phyloP scores from a whole-genome alignment of 2,329 filamentous ascomycete genomes.

The Penicillium occitanis region DNA sequence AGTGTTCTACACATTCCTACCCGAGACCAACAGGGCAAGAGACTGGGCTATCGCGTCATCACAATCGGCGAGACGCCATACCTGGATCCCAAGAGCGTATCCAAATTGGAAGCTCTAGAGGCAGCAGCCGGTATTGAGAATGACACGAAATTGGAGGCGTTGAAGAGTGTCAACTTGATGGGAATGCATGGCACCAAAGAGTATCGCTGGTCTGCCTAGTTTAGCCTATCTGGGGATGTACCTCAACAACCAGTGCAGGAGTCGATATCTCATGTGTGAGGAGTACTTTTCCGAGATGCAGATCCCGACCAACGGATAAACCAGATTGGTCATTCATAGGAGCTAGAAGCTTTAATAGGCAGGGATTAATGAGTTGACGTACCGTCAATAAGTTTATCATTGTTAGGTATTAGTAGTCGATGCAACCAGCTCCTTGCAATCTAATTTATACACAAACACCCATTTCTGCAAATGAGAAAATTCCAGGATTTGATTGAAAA shows the following conservation, averaged over 20 bases:
- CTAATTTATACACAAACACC: background rate
- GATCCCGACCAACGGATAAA: background rate
- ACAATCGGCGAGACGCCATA: background rate
- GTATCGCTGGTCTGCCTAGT: background rate
- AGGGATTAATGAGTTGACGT: background rate
- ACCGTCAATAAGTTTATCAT: background rate
- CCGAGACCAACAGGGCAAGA: background rate
- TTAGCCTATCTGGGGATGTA: background rate
- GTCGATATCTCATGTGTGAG: too few relatives aligned
- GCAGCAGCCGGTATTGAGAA: background rate
- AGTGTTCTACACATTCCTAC: background rate
- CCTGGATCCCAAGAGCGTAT: background rate
- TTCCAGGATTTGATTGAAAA: too few relatives aligned
- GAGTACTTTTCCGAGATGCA: background rate
- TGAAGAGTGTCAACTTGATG: background rate
- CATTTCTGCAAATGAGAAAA: too few relatives aligned
- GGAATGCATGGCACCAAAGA: background rate
- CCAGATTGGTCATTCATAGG: background rate
- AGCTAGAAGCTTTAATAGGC: background rate
- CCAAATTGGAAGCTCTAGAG: background rate
- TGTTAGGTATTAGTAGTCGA: background rate
- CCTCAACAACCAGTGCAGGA: too few relatives aligned
- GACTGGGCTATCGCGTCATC: background rate
- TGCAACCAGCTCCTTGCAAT: background rate
- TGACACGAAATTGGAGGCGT: background rate